Evolutionary conservation across 2,329 filamentous ascomycete genomes (phyloP), one percentile per base, ranked within the genome.

Genomic region (Beauveria asiatica): DNA sequence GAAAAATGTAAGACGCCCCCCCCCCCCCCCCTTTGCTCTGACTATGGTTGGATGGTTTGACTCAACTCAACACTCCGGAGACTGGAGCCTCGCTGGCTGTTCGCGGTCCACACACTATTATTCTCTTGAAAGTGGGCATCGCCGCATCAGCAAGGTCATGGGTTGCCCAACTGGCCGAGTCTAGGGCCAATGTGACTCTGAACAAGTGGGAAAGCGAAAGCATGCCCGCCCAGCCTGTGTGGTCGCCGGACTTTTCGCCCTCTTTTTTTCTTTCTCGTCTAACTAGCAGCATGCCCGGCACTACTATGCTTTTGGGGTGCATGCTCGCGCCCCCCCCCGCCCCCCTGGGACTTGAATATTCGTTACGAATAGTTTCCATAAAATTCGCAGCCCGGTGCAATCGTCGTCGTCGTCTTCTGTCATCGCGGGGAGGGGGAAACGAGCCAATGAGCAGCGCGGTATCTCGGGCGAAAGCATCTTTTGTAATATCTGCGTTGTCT

Each of bases 321-420:
- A 37, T 37, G 5, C 5, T 37, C 33, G 13, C 33, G 33, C 5
- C 33, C 33, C 30, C 33, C 11, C 11, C 5, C 37, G 1, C 30
- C 17, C 13, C 10, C 37, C 23, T n/a, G 33, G 33, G 21, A 41
- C 46, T 42, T 42, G 8, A 30, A n/a, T 23, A 50, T 37, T 6
- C 25, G 56, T 59, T 59, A 59, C 56, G 48, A 59, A 59, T 37
- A 59, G 56, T 59, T 59, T 59, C 56, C 56, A 59, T 52, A 37
- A 37, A 59, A 57, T 21, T 50, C 17, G 1, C 13, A 23, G n/a
- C 25, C 19, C 13, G 33, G 19, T 25, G 27, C 11, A 19, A 45
- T 37, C 33, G 33, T 37, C 30, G 30, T 33, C 23, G 17, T 19
- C 5, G 6, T 19, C 10, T 3, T 33, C 30, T 11, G 30, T 45